phyloP scores from a whole-genome alignment of 139 green algal genomes.

The Chlorella sorokiniana region DNA sequence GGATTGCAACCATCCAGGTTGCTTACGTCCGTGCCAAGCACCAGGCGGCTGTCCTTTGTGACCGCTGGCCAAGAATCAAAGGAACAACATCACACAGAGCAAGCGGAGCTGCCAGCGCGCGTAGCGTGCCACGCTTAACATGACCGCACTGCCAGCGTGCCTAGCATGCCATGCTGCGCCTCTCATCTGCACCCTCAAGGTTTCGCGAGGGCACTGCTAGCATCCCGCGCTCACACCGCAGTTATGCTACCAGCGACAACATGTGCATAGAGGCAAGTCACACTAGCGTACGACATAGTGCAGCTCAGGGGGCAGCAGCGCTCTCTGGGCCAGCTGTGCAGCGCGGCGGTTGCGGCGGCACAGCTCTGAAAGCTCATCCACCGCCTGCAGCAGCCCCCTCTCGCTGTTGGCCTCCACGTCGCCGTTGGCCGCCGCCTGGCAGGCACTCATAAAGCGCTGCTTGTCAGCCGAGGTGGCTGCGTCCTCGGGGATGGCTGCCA shows the following conservation, averaged over 20 bases:
- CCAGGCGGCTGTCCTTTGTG: conserved; percentile 54
- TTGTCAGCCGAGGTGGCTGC: conserved; percentile 50
- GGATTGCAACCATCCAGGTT: conserved; percentile 70
- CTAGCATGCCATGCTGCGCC: background rate
- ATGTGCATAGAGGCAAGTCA: background rate
- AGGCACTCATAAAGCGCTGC: conserved; percentile 47
- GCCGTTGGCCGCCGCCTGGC: conserved; percentile 29
- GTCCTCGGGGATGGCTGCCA: conserved; percentile 58
- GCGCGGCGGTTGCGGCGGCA: conserved; percentile 64
- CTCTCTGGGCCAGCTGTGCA: conserved; percentile 51
- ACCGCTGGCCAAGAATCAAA: no score
- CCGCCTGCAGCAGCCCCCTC: conserved; percentile 48
- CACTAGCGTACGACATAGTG: conserved; percentile 40
- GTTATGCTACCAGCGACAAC: background rate
- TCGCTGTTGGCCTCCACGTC: conserved; percentile 27
- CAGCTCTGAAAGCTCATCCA: conserved; percentile 71
- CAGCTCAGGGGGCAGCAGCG: conserved; percentile 67
- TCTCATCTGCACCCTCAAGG: background rate
- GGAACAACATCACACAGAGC: background rate
- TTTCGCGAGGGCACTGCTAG: no score
- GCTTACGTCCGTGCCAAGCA: conserved; percentile 56
- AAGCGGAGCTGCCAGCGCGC: background rate
- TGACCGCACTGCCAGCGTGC: background rate
- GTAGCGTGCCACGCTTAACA: background rate
- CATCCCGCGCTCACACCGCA: no score